Evolutionary conservation across 2,329 filamentous ascomycete species (phyloP).

Genomic region (Aschersonia sp.): DNA sequence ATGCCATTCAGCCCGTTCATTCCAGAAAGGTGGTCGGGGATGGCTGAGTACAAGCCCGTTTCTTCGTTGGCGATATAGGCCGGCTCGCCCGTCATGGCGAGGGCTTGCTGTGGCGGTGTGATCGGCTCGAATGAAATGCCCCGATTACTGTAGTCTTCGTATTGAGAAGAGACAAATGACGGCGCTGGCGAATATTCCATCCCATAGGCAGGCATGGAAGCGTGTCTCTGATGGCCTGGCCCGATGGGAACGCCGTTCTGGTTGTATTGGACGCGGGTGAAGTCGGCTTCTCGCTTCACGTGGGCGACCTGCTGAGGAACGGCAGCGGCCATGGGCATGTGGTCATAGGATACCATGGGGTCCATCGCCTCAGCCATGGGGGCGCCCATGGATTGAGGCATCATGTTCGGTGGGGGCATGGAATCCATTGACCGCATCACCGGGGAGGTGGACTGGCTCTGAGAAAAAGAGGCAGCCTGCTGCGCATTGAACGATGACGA

Average conservation of each 20-base stretch:
- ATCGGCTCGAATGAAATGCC: constrained; percentile 94
- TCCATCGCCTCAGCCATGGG: constrained; percentile 52
- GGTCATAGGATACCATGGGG: constrained; percentile 53
- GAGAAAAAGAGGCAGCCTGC: constrained; percentile 45
- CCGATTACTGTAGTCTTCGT: constrained; percentile 93
- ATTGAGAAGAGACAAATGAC: constrained; percentile 96
- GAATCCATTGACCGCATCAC: constrained; percentile 82
- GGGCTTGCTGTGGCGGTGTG: constrained; percentile 82
- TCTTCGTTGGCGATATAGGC: constrained; percentile 98
- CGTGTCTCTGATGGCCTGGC: constrained; percentile 78
- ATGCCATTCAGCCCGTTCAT: constrained; percentile 71
- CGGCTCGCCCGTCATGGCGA: constrained; percentile 71
- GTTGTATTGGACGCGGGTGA: constrained; percentile 71
- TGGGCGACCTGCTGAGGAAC: constrained; percentile 50
- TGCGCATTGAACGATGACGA: constrained; percentile 90
- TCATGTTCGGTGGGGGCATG: constrained; percentile 85
- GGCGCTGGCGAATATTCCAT: constrained; percentile 97
- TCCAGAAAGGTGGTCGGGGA: constrained; percentile 66
- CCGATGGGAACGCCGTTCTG: constrained; percentile 77
- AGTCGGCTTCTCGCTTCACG: constrained; percentile 84
- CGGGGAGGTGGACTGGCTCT: constrained; percentile 73
- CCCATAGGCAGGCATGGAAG: constrained; percentile 91
- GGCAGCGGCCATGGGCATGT: constrained; percentile 54
- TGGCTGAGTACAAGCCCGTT: constrained; percentile 86
- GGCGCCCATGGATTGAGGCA: constrained; percentile 38